phyloP scores from a whole-genome alignment of 495 filamentous ascomycete genomes.

The Podospora conica region DNA sequence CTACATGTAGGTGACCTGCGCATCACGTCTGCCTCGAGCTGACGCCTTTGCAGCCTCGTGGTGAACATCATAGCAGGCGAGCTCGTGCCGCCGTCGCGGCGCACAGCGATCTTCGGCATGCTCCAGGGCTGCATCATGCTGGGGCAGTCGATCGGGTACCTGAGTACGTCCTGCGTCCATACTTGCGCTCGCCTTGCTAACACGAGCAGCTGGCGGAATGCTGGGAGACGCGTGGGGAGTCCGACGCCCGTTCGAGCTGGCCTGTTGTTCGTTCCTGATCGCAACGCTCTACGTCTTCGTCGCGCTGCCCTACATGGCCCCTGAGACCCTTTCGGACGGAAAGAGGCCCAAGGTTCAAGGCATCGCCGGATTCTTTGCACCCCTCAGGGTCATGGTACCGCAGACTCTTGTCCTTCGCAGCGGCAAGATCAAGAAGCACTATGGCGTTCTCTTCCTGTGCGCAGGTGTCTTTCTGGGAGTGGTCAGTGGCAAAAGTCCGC shows the following conservation, averaged over 20 bases:
- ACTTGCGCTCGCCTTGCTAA: background rate
- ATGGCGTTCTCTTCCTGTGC: slow-evolving; percentile 48
- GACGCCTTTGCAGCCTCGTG: slow-evolving; percentile 29
- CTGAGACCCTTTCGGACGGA: slow-evolving; percentile 25
- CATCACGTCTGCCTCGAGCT: background rate
- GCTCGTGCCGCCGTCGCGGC: slow-evolving; percentile 40
- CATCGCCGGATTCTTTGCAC: slow-evolving; percentile 45
- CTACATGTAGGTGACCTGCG: slow-evolving; percentile 36
- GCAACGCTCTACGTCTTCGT: slow-evolving; percentile 33
- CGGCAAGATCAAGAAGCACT: slow-evolving; percentile 40
- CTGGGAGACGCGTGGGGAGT: slow-evolving; percentile 48
- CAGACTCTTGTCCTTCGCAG: slow-evolving; percentile 37
- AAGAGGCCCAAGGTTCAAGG: slow-evolving; percentile 30
- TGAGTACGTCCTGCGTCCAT: slow-evolving; percentile 29
- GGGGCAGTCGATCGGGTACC: slow-evolving; percentile 46
- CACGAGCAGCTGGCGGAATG: slow-evolving; percentile 40
- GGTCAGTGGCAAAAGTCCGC: slow-evolving; percentile 21
- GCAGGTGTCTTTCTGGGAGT: slow-evolving; percentile 51
- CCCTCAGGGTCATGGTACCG: slow-evolving; percentile 45
- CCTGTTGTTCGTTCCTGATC: slow-evolving; percentile 41
- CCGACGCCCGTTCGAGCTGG: slow-evolving; percentile 46
- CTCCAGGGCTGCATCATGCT: slow-evolving; percentile 51
- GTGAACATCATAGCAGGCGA: slow-evolving; percentile 50
- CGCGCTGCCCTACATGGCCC: slow-evolving; percentile 37
- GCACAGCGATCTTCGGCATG: slow-evolving; percentile 49